These are phyloP conservation scores for Fusarium zealandicum DNA, from an alignment of 2,329 filamentous ascomycete species.

Conservation along the genomic window DNA sequence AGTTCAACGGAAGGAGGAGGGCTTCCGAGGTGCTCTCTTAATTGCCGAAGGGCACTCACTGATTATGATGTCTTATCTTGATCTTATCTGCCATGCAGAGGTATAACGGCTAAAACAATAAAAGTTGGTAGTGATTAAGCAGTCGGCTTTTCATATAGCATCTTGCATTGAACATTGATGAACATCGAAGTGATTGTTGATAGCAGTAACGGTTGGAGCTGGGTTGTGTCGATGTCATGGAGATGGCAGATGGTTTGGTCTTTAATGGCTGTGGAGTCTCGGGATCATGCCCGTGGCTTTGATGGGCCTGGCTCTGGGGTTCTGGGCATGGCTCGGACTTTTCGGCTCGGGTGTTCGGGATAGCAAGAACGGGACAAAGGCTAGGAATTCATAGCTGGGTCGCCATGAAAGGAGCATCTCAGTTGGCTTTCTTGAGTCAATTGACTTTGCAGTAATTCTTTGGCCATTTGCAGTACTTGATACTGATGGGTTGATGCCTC, in stretches of 20 bases:
- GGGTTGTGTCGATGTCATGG: not conserved
- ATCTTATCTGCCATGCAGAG: slow-evolving; percentile 11
- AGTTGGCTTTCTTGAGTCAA: no score
- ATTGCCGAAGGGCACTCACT: slow-evolving; percentile 1
- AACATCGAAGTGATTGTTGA: not conserved
- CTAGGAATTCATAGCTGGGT: not conserved
- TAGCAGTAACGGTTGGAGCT: not conserved
- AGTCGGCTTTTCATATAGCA: not conserved
- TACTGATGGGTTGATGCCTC: no score
- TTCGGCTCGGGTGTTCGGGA: slow-evolving; percentile 38
- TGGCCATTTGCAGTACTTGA: no score
- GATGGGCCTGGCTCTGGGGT: not conserved
- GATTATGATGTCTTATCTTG: not conserved
- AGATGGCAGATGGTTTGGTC: not conserved
- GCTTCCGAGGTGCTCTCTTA: slow-evolving; percentile 2
- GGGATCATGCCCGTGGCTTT: not conserved
- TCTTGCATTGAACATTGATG: not conserved
- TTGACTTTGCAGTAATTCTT: no score
- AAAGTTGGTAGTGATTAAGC: slow-evolving; percentile 11
- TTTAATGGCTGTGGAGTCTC: slow-evolving; percentile 1
- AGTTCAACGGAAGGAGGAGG: not conserved
- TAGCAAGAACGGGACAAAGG: not conserved
- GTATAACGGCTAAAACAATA: slow-evolving; percentile 14
- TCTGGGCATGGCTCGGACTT: slow-evolving; percentile 26
- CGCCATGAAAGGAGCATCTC: not conserved